These are phyloP conservation scores for Paraphoma chrysanthemicola DNA, from an alignment of 2,329 filamentous ascomycete species.

Conservation along the genomic window DNA sequence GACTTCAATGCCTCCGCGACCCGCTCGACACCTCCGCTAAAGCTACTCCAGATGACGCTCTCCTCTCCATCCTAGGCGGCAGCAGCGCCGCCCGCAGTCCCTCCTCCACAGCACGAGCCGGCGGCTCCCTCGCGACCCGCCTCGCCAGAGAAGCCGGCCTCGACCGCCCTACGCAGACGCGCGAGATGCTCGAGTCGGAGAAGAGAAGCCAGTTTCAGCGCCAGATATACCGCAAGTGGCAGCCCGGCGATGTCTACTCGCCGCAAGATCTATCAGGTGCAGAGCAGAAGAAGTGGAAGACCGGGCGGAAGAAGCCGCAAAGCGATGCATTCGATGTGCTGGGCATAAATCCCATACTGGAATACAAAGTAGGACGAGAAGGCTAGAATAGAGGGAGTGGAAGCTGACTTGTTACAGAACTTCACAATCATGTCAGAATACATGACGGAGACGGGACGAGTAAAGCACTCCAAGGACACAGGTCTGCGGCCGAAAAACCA, in stretches of 20 bases:
- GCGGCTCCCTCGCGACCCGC: constrained; percentile 16
- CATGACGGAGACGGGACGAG: constrained; percentile 83
- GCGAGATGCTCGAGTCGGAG: constrained; percentile 37
- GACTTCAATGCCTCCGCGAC: constrained; percentile 5
- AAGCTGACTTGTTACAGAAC: constrained; percentile 66
- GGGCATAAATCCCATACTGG: constrained; percentile 78
- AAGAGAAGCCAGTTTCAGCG: constrained; percentile 59
- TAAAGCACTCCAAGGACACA: constrained; percentile 77
- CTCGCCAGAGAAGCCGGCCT: constrained; percentile 27
- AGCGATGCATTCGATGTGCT: constrained; percentile 80
- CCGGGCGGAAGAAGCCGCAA: constrained; percentile 55
- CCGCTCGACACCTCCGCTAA: constrained; percentile 12
- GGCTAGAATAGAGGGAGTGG: not conserved
- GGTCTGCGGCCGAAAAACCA: constrained; percentile 89
- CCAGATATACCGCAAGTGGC: constrained; percentile 75
- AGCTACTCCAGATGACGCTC: constrained; percentile 11
- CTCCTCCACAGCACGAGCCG: constrained; percentile 1
- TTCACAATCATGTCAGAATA: constrained; percentile 91
- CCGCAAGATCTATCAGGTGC: constrained; percentile 81
- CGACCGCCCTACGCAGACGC: constrained; percentile 23
- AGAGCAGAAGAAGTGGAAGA: constrained; percentile 84
- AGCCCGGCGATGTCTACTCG: constrained; percentile 83
- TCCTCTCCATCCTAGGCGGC: constrained; percentile 30
- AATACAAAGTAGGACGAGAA: constrained; percentile 76
- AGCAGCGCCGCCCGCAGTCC: constrained; percentile 15